These are phyloP conservation scores for Podila epigama DNA, from an alignment of 192 early-diverging fungal genomes.

Conservation along the genomic window DNA sequence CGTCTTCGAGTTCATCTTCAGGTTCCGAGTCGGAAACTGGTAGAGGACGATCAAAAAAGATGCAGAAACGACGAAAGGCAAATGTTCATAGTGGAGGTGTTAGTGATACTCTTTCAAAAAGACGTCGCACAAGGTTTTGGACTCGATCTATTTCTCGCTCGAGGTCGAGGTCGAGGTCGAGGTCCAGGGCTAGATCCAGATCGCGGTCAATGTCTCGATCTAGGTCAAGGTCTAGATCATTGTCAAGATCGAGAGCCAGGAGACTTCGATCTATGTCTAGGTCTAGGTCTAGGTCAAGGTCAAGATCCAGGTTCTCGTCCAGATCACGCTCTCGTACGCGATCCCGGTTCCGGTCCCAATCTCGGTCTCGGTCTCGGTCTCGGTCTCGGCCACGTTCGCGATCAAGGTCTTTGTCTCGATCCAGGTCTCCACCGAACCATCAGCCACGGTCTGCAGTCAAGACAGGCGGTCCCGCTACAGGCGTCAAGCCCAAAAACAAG, in stretches of 20 bases:
- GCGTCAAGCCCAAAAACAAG: too few species aligned
- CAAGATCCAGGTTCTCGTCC: constrained; percentile 17
- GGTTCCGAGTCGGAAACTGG: constrained; percentile 9
- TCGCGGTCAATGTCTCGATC: constrained; percentile 5
- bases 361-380: neutral
- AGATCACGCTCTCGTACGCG: neutral
- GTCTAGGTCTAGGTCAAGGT: constrained; percentile 17
- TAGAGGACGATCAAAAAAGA: neutral
- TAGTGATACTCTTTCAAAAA: neutral
- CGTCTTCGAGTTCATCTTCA: constrained; percentile 14
- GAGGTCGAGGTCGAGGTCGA: constrained; percentile 9
- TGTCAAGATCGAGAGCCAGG: neutral
- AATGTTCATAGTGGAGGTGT: too few species aligned
- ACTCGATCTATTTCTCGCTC: neutral
- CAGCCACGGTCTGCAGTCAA: too few species aligned
- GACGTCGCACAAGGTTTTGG: neutral
- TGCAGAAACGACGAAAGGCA: neutral
- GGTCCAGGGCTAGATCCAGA: neutral
- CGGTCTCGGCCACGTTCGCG: neutral
- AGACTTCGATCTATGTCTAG: neutral
- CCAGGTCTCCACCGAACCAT: too few species aligned
- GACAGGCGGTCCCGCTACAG: too few species aligned
- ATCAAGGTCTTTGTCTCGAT: too few species aligned
- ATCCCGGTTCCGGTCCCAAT: neutral
- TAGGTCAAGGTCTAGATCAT: constrained; percentile 6